Percentiles rank a stretch among this genome's conserved stretches.
Conservation (phyloP, 2,329 filamentous ascomycete genomes). For the Bipolaris bicolor region DNA sequence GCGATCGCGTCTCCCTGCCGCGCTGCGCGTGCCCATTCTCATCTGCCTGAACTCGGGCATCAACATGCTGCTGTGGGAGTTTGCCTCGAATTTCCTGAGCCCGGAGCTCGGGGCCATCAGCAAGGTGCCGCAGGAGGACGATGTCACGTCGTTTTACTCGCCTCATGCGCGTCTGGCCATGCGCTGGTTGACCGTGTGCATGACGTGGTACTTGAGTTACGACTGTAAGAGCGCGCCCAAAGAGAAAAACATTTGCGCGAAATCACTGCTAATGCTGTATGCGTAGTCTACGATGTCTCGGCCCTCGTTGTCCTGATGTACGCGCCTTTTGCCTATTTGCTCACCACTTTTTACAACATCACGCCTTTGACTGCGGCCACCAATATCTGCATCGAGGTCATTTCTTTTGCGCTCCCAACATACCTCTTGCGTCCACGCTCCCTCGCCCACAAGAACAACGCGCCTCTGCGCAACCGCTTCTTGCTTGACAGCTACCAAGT, state of each 20-base stretch:
- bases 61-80: conserved; percentile 68
- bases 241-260: background rate
- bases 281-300: conserved; percentile 49
- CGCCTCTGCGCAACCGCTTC: conserved; percentile 51
- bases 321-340: conserved; percentile 76
- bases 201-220: conserved; percentile 76
- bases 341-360: conserved; percentile 78
- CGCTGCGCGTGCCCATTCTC: conserved; percentile 51
- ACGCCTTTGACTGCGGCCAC: conserved; percentile 65
- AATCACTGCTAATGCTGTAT: conserved; percentile 12
- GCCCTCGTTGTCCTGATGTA: conserved; percentile 67
- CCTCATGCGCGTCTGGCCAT: conserved; percentile 61
- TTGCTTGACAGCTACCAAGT: conserved; percentile 49
- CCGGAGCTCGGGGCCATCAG: conserved; percentile 72
- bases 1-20: conserved; percentile 43
- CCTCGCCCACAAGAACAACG: conserved; percentile 65
- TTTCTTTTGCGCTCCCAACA: conserved; percentile 75
- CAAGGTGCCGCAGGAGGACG: conserved; percentile 64
- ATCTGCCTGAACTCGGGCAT: conserved; percentile 65
- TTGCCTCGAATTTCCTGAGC: conserved; percentile 64
- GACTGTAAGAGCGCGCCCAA: conserved; percentile 64
- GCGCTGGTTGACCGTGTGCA: conserved; percentile 69
- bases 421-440: conserved; percentile 73
- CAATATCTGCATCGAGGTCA: conserved; percentile 70
- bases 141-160: conserved; percentile 56